Percentiles rank a stretch among this genome's conserved stretches.
Conservation (phyloP, 176 grass and related monocot species). For the Aegilops sharonensis region DNA sequence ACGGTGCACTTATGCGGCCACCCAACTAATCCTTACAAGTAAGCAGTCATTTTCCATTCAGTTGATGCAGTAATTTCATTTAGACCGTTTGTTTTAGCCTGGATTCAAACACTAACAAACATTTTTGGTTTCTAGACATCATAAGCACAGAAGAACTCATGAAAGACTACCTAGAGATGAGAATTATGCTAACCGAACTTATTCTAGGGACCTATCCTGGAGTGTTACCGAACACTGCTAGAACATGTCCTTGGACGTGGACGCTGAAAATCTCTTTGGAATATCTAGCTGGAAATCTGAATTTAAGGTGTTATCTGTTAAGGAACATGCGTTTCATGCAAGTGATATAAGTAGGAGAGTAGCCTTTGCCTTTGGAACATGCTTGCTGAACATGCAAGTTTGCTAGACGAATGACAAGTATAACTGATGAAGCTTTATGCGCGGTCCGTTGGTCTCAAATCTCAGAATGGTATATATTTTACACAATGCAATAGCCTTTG, state of each 20-base stretch:
- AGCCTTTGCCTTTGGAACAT: neutral
- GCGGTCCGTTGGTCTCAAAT: neutral
- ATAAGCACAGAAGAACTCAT: neutral
- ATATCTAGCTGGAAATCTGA: neutral
- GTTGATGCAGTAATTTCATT: slow-evolving; percentile 17
- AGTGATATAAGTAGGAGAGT: neutral
- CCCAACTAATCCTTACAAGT: slow-evolving; percentile 34
- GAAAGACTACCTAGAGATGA: slow-evolving; percentile 4
- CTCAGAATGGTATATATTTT: neutral
- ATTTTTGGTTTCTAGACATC: neutral
- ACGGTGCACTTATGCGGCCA: neutral
- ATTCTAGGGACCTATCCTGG: neutral
- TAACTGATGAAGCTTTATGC: neutral
- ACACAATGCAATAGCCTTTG: neutral
- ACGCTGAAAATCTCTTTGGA: slow-evolving; percentile 1
- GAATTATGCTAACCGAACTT: neutral
- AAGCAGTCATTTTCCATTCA: slow-evolving; percentile 42
- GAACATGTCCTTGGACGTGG: neutral
- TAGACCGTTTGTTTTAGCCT: neutral
- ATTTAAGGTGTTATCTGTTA: neutral
- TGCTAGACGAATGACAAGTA: neutral
- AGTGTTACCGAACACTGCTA: neutral
- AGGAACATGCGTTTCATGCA: slow-evolving; percentile 15
- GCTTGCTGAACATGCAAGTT: slow-evolving; percentile 15
- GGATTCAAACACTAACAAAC: neutral